A percentile compares a stretch with the other conserved stretches of the same genome.
Conservation (phyloP, 495 filamentous ascomycete genomes). For the Hyaloscypha variabilis region DNA sequence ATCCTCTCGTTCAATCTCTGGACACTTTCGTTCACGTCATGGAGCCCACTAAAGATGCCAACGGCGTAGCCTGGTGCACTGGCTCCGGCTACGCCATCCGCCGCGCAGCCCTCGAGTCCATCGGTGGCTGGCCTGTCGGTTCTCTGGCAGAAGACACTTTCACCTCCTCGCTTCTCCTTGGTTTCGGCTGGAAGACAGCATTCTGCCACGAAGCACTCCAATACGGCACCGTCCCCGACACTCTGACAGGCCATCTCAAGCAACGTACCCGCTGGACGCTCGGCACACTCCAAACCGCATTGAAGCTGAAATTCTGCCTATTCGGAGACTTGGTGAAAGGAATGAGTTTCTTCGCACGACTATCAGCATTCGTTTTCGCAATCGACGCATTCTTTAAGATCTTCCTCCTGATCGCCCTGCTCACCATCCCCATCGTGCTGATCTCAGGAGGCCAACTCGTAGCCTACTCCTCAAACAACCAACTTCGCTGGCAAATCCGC, state of each 20-base stretch:
- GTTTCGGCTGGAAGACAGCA: conserved; percentile 52
- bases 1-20: conserved; percentile 51
- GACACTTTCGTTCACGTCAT: conserved; percentile 51
- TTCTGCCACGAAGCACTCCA: conserved; percentile 54
- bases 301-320: conserved; percentile 29
- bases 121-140: conserved; percentile 52
- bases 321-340: conserved; percentile 24
- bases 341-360: conserved; percentile 26
- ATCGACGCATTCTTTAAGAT: conserved; percentile 46
- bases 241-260: conserved; percentile 50
- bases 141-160: conserved; percentile 55
- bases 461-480: conserved; percentile 41
- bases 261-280: conserved; percentile 50
- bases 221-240: conserved; percentile 53
- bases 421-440: conserved; percentile 49
- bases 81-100: conserved; percentile 56
- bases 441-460: conserved; percentile 48
- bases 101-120: conserved; percentile 49
- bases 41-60: conserved; percentile 53
- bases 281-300: conserved; percentile 30
- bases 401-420: conserved; percentile 43
- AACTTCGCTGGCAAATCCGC: conserved; percentile 52
- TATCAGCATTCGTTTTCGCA: conserved; percentile 36
- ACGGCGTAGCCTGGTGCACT: conserved; percentile 53
- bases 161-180: conserved; percentile 49